phyloP scores from a whole-genome alignment of 192 early-diverging fungal species.

The Coemansia interrupta region DNA sequence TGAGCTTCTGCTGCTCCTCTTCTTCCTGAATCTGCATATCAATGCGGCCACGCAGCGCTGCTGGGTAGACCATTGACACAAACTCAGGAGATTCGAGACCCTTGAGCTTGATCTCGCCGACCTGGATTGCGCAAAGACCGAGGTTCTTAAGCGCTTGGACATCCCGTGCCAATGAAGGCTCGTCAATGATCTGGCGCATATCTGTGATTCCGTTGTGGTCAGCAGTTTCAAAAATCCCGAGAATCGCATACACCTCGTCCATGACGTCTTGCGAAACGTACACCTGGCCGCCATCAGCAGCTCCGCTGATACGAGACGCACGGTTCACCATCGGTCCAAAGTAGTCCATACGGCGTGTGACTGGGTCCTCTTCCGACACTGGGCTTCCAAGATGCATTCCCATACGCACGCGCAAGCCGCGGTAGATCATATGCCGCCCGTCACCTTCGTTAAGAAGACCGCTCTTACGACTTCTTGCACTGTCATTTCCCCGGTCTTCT shows the following conservation, averaged over 20 bases:
- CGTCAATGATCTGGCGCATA: conserved; percentile 53
- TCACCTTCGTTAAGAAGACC: conserved; percentile 21
- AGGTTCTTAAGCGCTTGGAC: conserved; percentile 63
- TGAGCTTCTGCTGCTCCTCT: conserved; percentile 25
- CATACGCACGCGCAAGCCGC: conserved; percentile 88
- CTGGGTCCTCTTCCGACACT: conserved; percentile 81
- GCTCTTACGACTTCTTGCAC: conserved; percentile 12
- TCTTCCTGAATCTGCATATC: conserved; percentile 50
- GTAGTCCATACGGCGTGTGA: conserved; percentile 93
- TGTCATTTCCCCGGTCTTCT: conserved; percentile 19
- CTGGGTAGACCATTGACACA: conserved; percentile 67
- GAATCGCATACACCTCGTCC: conserved; percentile 55
- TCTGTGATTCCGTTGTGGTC: conserved; percentile 50
- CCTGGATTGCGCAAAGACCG: conserved; percentile 64
- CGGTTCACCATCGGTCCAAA: conserved; percentile 93
- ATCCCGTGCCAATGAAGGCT: conserved; percentile 53
- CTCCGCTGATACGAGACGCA: conserved; percentile 74
- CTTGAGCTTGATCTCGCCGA: conserved; percentile 83
- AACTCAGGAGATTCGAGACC: conserved; percentile 86
- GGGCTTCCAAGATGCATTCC: conserved; percentile 88
- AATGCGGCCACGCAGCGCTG: conserved; percentile 45
- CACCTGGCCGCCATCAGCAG: conserved; percentile 87
- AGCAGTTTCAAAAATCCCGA: conserved; percentile 47
- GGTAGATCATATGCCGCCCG: conserved; percentile 62
- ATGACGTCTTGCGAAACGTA: conserved; percentile 81